These are phyloP conservation scores for Globisporangium megalacanthum DNA, from an alignment of 352 stramenopile genomes.

Conservation along the genomic window DNA sequence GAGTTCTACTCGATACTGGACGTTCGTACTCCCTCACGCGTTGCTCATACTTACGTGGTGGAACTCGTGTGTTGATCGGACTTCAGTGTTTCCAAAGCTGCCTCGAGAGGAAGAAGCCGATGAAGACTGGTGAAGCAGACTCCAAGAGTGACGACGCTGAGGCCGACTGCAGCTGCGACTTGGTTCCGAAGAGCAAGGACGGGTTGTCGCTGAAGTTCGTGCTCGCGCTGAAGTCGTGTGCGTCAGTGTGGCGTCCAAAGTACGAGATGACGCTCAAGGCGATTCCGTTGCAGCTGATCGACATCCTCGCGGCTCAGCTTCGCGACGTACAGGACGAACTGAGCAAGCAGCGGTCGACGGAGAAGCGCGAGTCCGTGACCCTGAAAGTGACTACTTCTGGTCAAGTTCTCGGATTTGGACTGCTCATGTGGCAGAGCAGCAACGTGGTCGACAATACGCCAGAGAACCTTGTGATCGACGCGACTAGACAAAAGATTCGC, in stretches of 20 bases:
- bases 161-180: not conserved
- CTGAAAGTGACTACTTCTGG: no score
- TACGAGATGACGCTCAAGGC: constrained; percentile 4
- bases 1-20: no score
- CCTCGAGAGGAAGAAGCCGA: not conserved
- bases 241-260: constrained; percentile 2
- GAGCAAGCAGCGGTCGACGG: no score
- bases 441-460: no score
- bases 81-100: constrained; percentile 5
- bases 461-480: no score
- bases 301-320: constrained; percentile 8
- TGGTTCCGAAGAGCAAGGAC: not conserved
- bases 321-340: constrained; percentile 7
- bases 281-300: not conserved
- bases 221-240: not conserved
- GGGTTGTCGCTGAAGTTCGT: constrained; percentile 2
- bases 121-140: no score
- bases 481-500: no score
- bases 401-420: no score
- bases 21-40: no score
- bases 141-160: not conserved
- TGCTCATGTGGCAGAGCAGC: no score
- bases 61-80: not conserved
- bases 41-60: not conserved
- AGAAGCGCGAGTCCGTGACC: no score